phyloP scores from a whole-genome alignment of 1,284 basidiomycete genomes.

The Ceratobasidium sp. region DNA sequence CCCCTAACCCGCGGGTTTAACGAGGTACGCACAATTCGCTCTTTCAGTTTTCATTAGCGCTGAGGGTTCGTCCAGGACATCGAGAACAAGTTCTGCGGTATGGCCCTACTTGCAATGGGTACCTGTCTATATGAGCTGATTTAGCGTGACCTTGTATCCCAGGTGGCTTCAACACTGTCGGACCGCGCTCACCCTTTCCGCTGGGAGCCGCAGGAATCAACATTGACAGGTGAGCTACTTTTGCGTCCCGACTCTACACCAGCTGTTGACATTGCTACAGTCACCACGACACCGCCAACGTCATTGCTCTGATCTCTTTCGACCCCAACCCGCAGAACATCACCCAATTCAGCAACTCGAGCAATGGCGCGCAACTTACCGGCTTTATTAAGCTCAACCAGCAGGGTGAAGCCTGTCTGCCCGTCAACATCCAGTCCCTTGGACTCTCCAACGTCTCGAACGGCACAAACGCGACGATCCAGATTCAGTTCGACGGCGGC shows the following conservation, averaged over 20 bases:
- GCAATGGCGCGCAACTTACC: conserved; percentile 57
- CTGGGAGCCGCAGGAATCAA: conserved; percentile 65
- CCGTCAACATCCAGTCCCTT: conserved; percentile 65
- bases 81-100: conserved; percentile 70
- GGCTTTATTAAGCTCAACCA: conserved; percentile 65
- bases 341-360: conserved; percentile 66
- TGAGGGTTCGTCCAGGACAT: conserved; percentile 55
- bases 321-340: conserved; percentile 66
- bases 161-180: conserved; percentile 65
- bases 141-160: background rate
- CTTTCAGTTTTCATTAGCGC: conserved; percentile 5
- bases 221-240: conserved; percentile 69
- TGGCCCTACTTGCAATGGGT: conserved; percentile 47
- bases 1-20: conserved; percentile 53
- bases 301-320: conserved; percentile 68
- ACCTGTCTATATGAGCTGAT: conserved; percentile 1
- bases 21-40: conserved; percentile 44
- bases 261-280: conserved; percentile 49
- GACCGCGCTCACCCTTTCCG: conserved; percentile 69
- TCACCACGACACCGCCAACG: conserved; percentile 51
- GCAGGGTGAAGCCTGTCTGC: conserved; percentile 70
- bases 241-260: conserved; percentile 55
- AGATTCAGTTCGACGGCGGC: conserved; percentile 71
- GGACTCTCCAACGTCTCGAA: conserved; percentile 63
- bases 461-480: conserved; percentile 69